Evolutionary conservation across 257 asterid genomes (phyloP).

Genomic region (Jaltomata sinuosa): DNA sequence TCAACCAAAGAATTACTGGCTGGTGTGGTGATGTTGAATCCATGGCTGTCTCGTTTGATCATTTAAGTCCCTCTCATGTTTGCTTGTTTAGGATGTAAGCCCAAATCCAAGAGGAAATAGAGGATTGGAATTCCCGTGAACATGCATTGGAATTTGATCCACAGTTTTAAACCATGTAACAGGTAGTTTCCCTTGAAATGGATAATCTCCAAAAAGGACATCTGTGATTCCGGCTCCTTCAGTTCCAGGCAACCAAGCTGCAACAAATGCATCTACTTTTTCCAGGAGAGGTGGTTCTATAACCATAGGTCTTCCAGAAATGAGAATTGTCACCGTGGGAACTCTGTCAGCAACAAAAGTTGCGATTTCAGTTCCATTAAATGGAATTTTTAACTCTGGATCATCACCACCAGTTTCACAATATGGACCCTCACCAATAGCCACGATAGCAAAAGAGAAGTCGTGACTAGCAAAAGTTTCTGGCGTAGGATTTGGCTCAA

Average conservation of each 20-base stretch:
- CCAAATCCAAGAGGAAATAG: slow-evolving; percentile 77
- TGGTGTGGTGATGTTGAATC: background rate
- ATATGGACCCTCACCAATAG: slow-evolving; percentile 72
- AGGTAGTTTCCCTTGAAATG: slow-evolving; percentile 65
- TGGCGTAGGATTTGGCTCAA: slow-evolving; percentile 48
- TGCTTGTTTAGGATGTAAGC: slow-evolving; percentile 21
- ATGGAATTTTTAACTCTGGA: slow-evolving; percentile 45
- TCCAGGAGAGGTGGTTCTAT: slow-evolving; percentile 43
- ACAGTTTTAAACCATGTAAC: slow-evolving; percentile 62
- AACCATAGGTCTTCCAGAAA: slow-evolving; percentile 73
- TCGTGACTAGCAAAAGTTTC: slow-evolving; percentile 26
- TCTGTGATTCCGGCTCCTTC: slow-evolving; percentile 67
- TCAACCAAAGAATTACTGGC: background rate
- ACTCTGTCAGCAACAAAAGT: slow-evolving; percentile 37
- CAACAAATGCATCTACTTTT: slow-evolving; percentile 56
- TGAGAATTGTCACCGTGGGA: slow-evolving; percentile 52
- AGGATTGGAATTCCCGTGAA: slow-evolving; percentile 39
- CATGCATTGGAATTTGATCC: slow-evolving; percentile 56
- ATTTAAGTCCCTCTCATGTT: background rate
- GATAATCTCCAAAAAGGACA: slow-evolving; percentile 69
- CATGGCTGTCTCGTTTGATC: background rate
- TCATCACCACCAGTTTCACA: slow-evolving; percentile 71
- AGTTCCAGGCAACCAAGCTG: slow-evolving; percentile 90
- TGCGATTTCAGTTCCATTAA: slow-evolving; percentile 43
- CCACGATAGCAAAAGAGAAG: slow-evolving; percentile 62